Base-by-base conservation (phyloP, 1,139 yeast species). In the Candida glucosophila region DNA sequence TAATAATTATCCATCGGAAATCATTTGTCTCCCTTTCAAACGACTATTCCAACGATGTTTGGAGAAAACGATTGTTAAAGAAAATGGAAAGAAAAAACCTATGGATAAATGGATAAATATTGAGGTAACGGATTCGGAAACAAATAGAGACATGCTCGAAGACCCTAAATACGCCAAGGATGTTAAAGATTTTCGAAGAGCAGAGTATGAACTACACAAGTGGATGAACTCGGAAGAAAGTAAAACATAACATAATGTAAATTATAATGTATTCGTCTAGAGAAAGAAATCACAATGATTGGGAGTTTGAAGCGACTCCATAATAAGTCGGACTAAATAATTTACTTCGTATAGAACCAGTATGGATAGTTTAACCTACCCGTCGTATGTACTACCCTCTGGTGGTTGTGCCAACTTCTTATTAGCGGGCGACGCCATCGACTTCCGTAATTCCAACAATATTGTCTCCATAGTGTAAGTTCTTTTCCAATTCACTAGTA, bases 391-490 rank as follows among this genome's bases (percentile, higher is more conserved):
- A 19, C 78, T 55, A 10, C 97, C 97, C 58, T 90, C 99, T 7
- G 79, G 60, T 11, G 98, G 98, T 56, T 90, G 99, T 6, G 78
- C 66, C 38, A 90, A 64, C 57, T 83, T 85, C 62, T 86, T 78
- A 53, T 90, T 88, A 11, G 76, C 58, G 5, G 92, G 70, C 13
- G 73, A 58, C 1, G 95, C 95, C 97, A 90, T 88, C 32, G 52
- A 50, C 52, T 73, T 81, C 56, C 98, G 72, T 41, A 92, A 59
- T 44, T 88, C 97, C 39, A 88, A 69, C 39, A 92, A 66, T 10
- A 90, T 70, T 12, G 90, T 83, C 53, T 92, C 98, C 86, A 92
- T 83, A 19, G 92, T 82, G 49, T 79, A 83, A 10, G 76, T 64
- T 44, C 95, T 70, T 51, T 80, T 85, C 98, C 98, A 92, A 36